Evolutionary conservation across 768 basidiomycete genomes (phyloP), one percentile per base, ranked within the genome.

Genomic region (Suillus luteus): DNA sequence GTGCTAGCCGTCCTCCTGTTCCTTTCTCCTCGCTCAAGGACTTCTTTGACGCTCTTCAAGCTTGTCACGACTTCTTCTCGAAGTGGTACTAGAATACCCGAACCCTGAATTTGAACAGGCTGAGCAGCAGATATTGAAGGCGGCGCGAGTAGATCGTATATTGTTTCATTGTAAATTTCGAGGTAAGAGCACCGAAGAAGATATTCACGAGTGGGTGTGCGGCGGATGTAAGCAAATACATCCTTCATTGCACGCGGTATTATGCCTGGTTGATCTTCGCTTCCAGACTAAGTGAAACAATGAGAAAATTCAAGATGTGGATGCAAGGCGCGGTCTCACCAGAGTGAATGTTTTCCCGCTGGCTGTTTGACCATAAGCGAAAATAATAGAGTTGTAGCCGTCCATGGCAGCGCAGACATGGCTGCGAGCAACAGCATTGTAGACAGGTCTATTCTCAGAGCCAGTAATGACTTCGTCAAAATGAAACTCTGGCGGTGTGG

Each of bases 171-270:
- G 81, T 99, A 99, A 55, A 99, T 95, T 72, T 99, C 97, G 59
- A 99, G 87, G 73, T 98, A 99, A 8, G 93, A 93, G 73, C 95
- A 96, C 19, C 96, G 88, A 9, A 99, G 83, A n/a, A 99, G 86
- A 76, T 95, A 99, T 72, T 96, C 94, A 46, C 96, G 84, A 37
- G 84, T 80, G 0, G 92, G 85, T 1, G 92, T 93, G 55, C 82
- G 81, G 46, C 86, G 85, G 74, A 96, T 96, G 73, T 85, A 89
- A 0, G 84, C 82, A 75, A 99, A 98, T 1, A 99, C 89, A 65
- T 98, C 96, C 62, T 89, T 87, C 86, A 98, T 91, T 0, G 96
- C 88, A 33, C 92, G 87, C 3, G 95, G 96, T 64, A 97, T 97
- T 63, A 99, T 95, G 58, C 96, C 96, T 0, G 96, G 96, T 66